These are phyloP conservation scores for Ophiostoma angusticollis DNA, from an alignment of 2,329 filamentous ascomycete species.

Conservation along the genomic window DNA sequence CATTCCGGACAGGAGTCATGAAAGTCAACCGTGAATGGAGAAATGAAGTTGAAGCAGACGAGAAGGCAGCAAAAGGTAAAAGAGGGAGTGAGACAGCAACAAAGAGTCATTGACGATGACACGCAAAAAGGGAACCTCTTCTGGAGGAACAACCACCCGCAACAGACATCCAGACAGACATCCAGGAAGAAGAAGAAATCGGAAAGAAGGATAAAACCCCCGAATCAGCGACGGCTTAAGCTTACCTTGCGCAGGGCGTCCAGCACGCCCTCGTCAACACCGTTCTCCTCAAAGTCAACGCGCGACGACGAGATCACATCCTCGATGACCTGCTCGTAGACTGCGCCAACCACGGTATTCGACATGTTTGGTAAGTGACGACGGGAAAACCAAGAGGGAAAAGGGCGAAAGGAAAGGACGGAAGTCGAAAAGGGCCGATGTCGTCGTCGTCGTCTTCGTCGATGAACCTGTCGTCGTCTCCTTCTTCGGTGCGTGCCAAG, in stretches of 20 bases:
- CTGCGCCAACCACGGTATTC: conserved; percentile 51
- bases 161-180: neutral
- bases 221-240: conserved; percentile 13
- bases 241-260: conserved; percentile 80
- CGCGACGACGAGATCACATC: conserved; percentile 87
- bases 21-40: too few relatives aligned
- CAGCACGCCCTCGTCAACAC: conserved; percentile 75
- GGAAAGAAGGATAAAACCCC: conserved; percentile 3
- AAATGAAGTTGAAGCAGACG: too few relatives aligned
- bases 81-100: too few relatives aligned
- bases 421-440: too few relatives aligned
- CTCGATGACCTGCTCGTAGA: conserved; percentile 67
- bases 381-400: too few relatives aligned
- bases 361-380: conserved; percentile 33
- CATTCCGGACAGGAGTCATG: too few relatives aligned
- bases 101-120: neutral
- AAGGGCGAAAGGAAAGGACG: too few relatives aligned
- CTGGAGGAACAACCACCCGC: neutral
- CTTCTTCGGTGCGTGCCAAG: too few relatives aligned
- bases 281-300: conserved; percentile 93
- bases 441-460: neutral
- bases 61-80: too few relatives aligned
- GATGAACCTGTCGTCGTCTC: neutral
- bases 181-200: neutral
- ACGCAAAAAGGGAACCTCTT: too few relatives aligned